phyloP scores from a whole-genome alignment of 164 flowering plant genomes.

The Sextonia rubra region DNA sequence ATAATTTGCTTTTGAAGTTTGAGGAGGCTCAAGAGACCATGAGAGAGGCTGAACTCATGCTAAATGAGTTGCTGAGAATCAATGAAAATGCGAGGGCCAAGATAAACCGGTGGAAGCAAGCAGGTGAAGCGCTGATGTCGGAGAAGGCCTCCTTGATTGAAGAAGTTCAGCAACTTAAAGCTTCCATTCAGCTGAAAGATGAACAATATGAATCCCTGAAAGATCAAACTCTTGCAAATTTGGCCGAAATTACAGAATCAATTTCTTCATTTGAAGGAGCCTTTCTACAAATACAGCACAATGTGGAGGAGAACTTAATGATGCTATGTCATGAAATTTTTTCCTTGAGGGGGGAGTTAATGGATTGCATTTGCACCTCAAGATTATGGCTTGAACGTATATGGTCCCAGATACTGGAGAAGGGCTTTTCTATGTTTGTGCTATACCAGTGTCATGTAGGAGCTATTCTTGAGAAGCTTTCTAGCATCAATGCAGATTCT shows the following conservation, averaged over 20 bases:
- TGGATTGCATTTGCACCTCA: constrained; percentile 24
- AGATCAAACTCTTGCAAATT: constrained; percentile 27
- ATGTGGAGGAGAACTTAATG: constrained; percentile 39
- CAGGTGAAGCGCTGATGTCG: constrained; percentile 37
- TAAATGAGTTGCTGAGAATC: constrained; percentile 52
- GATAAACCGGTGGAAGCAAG: constrained; percentile 48
- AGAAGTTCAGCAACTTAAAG: constrained; percentile 53
- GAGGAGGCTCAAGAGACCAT: constrained; percentile 65
- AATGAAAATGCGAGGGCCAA: constrained; percentile 48
- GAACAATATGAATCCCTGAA: constrained; percentile 34
- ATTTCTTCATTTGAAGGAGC: constrained; percentile 45
- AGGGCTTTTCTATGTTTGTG: constrained; percentile 33
- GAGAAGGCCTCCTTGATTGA: constrained; percentile 50
- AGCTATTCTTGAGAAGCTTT: constrained; percentile 13
- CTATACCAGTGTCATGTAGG: constrained; percentile 35
- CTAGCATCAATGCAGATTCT: constrained; percentile 8
- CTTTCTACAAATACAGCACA: constrained; percentile 41
- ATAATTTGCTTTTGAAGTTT: constrained; percentile 45
- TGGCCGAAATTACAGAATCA: constrained; percentile 31
- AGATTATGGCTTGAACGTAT: constrained; percentile 47
- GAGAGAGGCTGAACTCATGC: constrained; percentile 65
- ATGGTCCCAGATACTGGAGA: constrained; percentile 37
- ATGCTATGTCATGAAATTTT: constrained; percentile 31
- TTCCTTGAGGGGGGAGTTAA: constrained; percentile 32
- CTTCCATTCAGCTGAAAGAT: constrained; percentile 35